Evolutionary conservation across 1,284 basidiomycete species (phyloP).

Genomic region (Moniliella sp.): DNA sequence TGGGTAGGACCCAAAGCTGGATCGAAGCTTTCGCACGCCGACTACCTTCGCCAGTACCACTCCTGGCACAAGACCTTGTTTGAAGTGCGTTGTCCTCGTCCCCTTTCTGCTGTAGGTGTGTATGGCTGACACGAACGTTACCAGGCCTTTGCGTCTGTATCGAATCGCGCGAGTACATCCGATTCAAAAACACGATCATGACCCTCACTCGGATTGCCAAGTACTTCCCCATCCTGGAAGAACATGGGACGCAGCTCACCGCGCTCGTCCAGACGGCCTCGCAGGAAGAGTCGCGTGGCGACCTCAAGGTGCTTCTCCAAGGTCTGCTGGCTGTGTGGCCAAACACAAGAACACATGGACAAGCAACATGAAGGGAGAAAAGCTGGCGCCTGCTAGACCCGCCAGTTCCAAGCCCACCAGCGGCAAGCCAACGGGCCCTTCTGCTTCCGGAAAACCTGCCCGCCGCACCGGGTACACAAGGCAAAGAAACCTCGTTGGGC

Average conservation of each 20-base stretch:
- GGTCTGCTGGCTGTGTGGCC: constrained; percentile 25
- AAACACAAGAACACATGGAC: constrained; percentile 18
- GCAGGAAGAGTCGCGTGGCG: constrained; percentile 17
- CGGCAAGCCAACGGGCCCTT: too few relatives aligned
- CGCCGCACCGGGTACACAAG: too few relatives aligned
- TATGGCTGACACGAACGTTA: neutral
- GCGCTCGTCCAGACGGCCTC: constrained; percentile 10
- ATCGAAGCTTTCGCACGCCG: neutral
- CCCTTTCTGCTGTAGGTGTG: neutral
- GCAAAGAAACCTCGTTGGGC: too few relatives aligned
- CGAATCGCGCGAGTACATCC: constrained; percentile 24
- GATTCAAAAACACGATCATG: constrained; percentile 27
- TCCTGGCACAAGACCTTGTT: neutral
- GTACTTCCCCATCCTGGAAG: constrained; percentile 15
- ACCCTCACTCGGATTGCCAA: constrained; percentile 22
- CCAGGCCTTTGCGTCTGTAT: constrained; percentile 17
- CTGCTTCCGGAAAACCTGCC: too few relatives aligned
- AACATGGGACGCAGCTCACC: constrained; percentile 15
- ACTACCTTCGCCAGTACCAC: neutral
- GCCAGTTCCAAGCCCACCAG: too few relatives aligned
- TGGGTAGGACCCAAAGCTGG: constrained; percentile 11
- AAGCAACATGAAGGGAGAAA: constrained; percentile 1
- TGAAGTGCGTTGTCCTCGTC: neutral
- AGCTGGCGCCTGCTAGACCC: neutral
- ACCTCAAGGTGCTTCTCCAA: constrained; percentile 27